phyloP scores from a whole-genome alignment of 805 yeast species.

The Candida nitratophila region DNA sequence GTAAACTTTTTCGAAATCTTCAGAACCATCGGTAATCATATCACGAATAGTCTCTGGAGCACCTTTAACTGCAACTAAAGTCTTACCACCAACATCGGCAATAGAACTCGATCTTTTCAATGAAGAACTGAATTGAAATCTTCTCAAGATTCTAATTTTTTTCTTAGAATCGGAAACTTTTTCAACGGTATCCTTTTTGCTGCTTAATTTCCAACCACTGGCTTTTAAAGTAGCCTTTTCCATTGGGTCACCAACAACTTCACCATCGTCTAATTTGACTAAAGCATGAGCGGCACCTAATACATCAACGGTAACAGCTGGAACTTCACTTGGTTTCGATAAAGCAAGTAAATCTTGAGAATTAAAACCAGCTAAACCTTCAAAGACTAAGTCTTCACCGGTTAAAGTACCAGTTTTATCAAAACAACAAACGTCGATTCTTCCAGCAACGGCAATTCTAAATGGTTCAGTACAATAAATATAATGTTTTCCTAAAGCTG shows the following conservation, averaged over 20 bases:
- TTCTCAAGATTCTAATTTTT: constrained; percentile 70
- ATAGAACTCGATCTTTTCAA: constrained; percentile 91
- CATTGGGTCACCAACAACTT: constrained; percentile 98
- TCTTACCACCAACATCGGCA: constrained; percentile 46
- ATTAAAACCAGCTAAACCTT: constrained; percentile 84
- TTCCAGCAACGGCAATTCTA: constrained; percentile 95
- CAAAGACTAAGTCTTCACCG: constrained; percentile 92
- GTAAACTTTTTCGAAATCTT: constrained; percentile 73
- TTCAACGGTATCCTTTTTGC: constrained; percentile 60
- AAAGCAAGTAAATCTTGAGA: constrained; percentile 47
- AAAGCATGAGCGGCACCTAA: constrained; percentile 96
- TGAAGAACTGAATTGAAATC: constrained; percentile 96
- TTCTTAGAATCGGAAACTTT: constrained; percentile 26
- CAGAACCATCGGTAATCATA: constrained; percentile 69
- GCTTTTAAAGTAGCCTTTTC: constrained; percentile 92
- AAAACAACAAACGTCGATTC: constrained; percentile 96
- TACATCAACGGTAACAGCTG: constrained; percentile 59
- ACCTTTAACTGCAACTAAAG: constrained; percentile 87
- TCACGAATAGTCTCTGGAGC: constrained; percentile 93
- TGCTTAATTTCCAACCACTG: constrained; percentile 76
- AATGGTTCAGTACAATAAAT: constrained; percentile 98
- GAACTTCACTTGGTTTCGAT: constrained; percentile 48
- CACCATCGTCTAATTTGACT: constrained; percentile 92
- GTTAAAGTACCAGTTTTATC: constrained; percentile 98
- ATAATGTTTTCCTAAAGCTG: constrained; percentile 79